Base-by-base conservation (phyloP, 495 filamentous ascomycete genomes). In the Neurospora cerealis region DNA sequence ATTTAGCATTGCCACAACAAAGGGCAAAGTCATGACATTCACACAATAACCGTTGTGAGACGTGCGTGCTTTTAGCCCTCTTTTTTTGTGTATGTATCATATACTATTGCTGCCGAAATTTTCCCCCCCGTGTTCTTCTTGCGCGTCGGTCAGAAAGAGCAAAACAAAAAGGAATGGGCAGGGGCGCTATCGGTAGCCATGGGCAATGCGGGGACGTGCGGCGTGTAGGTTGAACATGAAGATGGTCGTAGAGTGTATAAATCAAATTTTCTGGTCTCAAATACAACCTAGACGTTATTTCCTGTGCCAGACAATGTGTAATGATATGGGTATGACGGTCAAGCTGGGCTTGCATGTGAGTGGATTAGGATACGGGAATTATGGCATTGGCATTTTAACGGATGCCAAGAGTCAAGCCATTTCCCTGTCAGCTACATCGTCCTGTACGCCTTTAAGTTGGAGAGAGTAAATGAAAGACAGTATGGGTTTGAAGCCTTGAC, bases 31-130 rank as follows among this genome's bases (percentile, higher is more conserved):
- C 42, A 72, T 70, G 15, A 70, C 54, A 74, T 70, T 37, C 32
- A 60, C 71, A 66, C 38, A 62, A 60, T 37, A 46, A 48, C 60
- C 44, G 54, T 66, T 66, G 54, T 66, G 54, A 66, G 28, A 66
- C 54, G 54, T 66, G 28, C 54, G 54, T 62, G 54, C 24, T 62
- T 77, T 76, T 78, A 70, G 76, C 74, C 75, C 74, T 80, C 74
- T 78, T 81, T 66, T 66, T 19, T 34, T 66, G 54, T 66, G 80
- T 79, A 80, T 85, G 84, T 86, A 85, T 73, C 79, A 80, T 82
- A 81, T 82, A 82, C 80, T 76, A 72, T 77, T 81, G 54, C 54
- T 66, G 54, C 54, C 54, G 13, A 66, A 32, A 66, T 9, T 66
- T 82, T 79, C 73, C 75, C 79, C 75, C 76, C 74, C 78, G 66